Evolutionary conservation across 352 stramenopile species (phyloP).

Genomic region (Aphanomyces cochlioides): DNA sequence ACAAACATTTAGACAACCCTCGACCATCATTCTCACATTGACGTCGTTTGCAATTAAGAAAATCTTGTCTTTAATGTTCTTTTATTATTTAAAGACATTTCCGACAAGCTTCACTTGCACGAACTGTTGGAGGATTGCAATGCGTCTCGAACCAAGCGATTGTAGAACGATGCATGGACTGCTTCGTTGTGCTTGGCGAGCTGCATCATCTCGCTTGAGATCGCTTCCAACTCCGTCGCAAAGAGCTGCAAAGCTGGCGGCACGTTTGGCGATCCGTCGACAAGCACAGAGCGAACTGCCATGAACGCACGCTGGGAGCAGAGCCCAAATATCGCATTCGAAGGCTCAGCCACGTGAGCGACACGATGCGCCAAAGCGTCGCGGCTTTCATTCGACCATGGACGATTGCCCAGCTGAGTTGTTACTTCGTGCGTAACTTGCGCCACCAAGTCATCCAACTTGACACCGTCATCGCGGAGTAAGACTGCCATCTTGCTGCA

Average conservation of each 20-base stretch:
- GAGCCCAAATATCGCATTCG: conserved; percentile 58
- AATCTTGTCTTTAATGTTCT: too few relatives aligned
- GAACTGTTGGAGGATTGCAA: not conserved
- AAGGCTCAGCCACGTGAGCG: conserved; percentile 39
- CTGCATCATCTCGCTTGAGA: conserved; percentile 37
- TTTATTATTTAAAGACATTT: too few relatives aligned
- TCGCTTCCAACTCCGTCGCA: conserved; percentile 40
- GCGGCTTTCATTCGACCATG: conserved; percentile 30
- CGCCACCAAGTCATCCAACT: conserved; percentile 47
- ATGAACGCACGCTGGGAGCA: conserved; percentile 45
- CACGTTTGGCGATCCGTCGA: conserved; percentile 33
- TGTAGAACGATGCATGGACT: conserved; percentile 64
- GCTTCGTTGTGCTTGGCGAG: conserved; percentile 68
- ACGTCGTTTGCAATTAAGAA: not conserved
- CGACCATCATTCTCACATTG: too few relatives aligned
- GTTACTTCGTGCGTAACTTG: conserved; percentile 44
- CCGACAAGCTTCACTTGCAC: too few relatives aligned
- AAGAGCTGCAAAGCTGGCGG: conserved; percentile 56
- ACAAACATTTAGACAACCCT: too few relatives aligned
- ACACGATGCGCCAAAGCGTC: conserved; percentile 46
- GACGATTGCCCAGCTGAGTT: conserved; percentile 27
- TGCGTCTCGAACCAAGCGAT: conserved; percentile 39
- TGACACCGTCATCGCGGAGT: conserved; percentile 45
- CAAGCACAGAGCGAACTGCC: conserved; percentile 34
- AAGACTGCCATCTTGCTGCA: conserved; percentile 39